Evolutionary conservation across 2,329 filamentous ascomycete species (phyloP).

Genomic region (Alternaria gansuensis): DNA sequence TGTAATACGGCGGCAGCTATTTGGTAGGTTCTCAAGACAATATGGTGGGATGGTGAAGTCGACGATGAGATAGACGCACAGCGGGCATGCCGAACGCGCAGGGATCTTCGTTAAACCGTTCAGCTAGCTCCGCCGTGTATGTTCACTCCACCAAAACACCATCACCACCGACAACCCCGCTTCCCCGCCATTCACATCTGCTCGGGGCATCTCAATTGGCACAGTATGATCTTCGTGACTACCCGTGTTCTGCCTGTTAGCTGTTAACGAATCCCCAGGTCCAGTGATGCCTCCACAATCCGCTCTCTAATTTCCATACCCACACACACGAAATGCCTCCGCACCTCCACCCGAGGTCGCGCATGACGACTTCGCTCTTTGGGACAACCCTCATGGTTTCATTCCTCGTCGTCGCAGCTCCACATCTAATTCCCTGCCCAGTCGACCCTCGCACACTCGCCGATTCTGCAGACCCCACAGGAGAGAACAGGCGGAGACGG

Average conservation of each 20-base stretch:
- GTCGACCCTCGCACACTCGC: constrained; percentile 77
- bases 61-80: constrained; percentile 11
- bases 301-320: constrained; percentile 27
- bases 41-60: constrained; percentile 18
- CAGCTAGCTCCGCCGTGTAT: constrained; percentile 15
- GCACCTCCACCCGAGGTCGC: constrained; percentile 89
- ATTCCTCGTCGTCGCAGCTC: constrained; percentile 90
- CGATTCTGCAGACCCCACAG: constrained; percentile 64
- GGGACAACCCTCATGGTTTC: constrained; percentile 88
- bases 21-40: constrained; percentile 5
- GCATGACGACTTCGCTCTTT: constrained; percentile 93
- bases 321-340: constrained; percentile 69
- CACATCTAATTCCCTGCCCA: constrained; percentile 90
- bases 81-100: constrained; percentile 24
- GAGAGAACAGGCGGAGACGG: constrained; percentile 51
- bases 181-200: constrained; percentile 18
- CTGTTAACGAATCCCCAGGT: constrained; percentile 30
- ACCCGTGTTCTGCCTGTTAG: background rate
- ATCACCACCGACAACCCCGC: constrained; percentile 38
- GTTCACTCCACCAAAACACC: constrained; percentile 38
- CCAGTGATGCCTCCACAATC: constrained; percentile 43
- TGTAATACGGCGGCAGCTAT: background rate
- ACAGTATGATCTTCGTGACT: constrained; percentile 23
- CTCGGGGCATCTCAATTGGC: constrained; percentile 47
- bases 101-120: constrained; percentile 21